A percentile compares a stretch with the other conserved stretches of the same genome.
These are phyloP conservation scores for Smallanthus sonchifolius DNA, from an alignment of 129 eudicot species.

Conservation along the genomic window DNA sequence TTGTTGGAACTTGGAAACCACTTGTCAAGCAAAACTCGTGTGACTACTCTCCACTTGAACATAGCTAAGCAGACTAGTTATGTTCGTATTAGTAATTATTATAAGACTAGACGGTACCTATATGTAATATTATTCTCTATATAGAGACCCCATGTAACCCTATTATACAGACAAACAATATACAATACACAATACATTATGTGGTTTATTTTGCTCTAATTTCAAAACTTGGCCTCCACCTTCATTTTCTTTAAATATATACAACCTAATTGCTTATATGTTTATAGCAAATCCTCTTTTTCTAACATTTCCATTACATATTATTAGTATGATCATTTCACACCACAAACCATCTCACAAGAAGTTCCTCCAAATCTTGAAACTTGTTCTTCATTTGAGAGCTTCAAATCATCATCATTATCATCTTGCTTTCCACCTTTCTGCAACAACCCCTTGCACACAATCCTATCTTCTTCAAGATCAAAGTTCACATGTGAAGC, in stretches of 20 bases:
- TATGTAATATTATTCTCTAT: too few species aligned
- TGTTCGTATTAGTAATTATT: too few species aligned
- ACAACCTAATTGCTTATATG: constrained; percentile 16
- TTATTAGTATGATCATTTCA: constrained; percentile 4
- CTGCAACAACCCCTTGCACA: constrained; percentile 18
- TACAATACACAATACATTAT: too few species aligned
- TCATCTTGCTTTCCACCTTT: constrained; percentile 11
- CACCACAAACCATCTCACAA: constrained; percentile 32
- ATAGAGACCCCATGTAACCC: too few species aligned
- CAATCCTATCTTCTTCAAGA: constrained; percentile 6
- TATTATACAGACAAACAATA: too few species aligned
- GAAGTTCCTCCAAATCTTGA: constrained; percentile 16
- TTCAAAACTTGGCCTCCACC: constrained; percentile 29
- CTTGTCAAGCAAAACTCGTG: too few species aligned
- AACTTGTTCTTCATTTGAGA: constrained; percentile 4
- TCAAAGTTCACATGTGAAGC: constrained; percentile 7
- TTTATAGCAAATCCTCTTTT: not conserved
- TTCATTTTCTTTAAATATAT: constrained; percentile 11
- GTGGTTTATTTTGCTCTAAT: not conserved
- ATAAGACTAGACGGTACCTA: too few species aligned
- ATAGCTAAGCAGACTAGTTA: too few species aligned
- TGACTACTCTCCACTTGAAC: too few species aligned
- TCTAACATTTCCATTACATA: constrained; percentile 4
- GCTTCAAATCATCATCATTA: constrained; percentile 19
- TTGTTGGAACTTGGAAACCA: too few species aligned